Percentiles rank a stretch among this genome's conserved stretches.
phyloP scores from a whole-genome alignment of 768 basidiomycete genomes.

The Termitomyces sp. region DNA sequence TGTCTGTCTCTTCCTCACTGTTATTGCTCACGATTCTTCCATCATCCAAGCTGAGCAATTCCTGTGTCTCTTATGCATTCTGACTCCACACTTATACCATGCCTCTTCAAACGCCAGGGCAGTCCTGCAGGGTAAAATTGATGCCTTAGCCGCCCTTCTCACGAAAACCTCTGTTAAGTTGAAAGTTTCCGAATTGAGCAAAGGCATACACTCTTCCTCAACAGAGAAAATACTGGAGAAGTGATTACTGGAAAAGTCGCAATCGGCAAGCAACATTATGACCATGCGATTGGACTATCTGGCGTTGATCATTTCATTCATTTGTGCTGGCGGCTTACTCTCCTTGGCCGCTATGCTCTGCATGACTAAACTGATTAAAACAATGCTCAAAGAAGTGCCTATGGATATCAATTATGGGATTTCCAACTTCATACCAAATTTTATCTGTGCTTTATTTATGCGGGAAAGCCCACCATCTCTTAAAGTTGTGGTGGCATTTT shows the following conservation, averaged over 20 bases:
- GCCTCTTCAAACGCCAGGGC: slow-evolving; percentile 50
- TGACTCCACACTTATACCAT: slow-evolving; percentile 58
- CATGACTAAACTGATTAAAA: slow-evolving; percentile 53
- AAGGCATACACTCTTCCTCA: slow-evolving; percentile 23
- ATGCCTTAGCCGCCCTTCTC: slow-evolving; percentile 61
- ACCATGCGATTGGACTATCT: slow-evolving; percentile 69
- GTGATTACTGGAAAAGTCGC: slow-evolving; percentile 40
- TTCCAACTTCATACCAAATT: slow-evolving; percentile 53
- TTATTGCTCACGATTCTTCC: slow-evolving; percentile 73
- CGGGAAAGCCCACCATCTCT: slow-evolving; percentile 41
- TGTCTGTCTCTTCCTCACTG: slow-evolving; percentile 71
- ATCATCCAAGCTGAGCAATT: slow-evolving; percentile 71
- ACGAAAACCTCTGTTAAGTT: slow-evolving; percentile 42
- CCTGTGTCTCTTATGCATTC: slow-evolving; percentile 55
- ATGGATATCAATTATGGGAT: slow-evolving; percentile 37
- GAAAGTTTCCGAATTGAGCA: slow-evolving; percentile 39
- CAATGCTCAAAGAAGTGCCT: slow-evolving; percentile 53
- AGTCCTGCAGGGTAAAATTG: slow-evolving; percentile 64
- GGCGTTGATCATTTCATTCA: slow-evolving; percentile 48
- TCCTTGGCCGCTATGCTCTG: slow-evolving; percentile 40
- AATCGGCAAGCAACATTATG: slow-evolving; percentile 50
- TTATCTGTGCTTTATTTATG: slow-evolving; percentile 47
- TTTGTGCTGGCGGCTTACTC: slow-evolving; percentile 49
- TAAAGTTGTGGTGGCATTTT: slow-evolving; percentile 51
- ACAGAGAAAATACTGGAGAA: slow-evolving; percentile 31